These are phyloP conservation scores for Hericium erinaceus DNA, from an alignment of 768 basidiomycete genomes.

Conservation along the genomic window DNA sequence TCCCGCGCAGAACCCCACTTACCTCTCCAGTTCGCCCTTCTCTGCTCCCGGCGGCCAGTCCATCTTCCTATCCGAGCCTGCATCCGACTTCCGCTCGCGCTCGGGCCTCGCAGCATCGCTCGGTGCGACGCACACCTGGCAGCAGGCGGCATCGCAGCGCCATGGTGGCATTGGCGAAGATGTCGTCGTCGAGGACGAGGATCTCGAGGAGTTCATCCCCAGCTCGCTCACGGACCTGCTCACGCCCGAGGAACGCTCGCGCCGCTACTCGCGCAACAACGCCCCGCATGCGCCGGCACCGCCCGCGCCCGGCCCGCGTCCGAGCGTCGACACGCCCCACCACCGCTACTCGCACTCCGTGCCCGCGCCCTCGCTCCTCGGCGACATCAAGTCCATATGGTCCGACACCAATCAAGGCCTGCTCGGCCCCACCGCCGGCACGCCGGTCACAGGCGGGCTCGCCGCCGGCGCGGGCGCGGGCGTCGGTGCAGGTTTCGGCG, in stretches of 20 bases:
- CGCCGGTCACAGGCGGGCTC: no score
- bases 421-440: slow-evolving; percentile 23
- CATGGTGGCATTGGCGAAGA: slow-evolving; percentile 6
- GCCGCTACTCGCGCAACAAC: slow-evolving; percentile 74
- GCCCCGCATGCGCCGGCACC: slow-evolving; percentile 24
- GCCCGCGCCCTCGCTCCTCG: slow-evolving; percentile 65
- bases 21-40: slow-evolving; percentile 61
- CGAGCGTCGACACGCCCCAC: slow-evolving; percentile 24
- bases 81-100: slow-evolving; percentile 26
- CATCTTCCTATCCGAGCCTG: slow-evolving; percentile 35
- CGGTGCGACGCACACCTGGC: slow-evolving; percentile 44
- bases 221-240: slow-evolving; percentile 82
- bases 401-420: slow-evolving; percentile 34
- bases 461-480: no score
- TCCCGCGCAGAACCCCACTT: slow-evolving; percentile 31
- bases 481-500: no score
- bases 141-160: slow-evolving; percentile 6
- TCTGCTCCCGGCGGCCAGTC: slow-evolving; percentile 63
- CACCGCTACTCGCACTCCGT: slow-evolving; percentile 82
- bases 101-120: slow-evolving; percentile 57
- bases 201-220: slow-evolving; percentile 84
- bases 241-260: slow-evolving; percentile 77
- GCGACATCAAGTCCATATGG: slow-evolving; percentile 79
- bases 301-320: slow-evolving; percentile 9
- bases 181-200: slow-evolving; percentile 57